These are phyloP conservation scores for Epithele typhae DNA, from an alignment of 768 basidiomycete species.

Conservation along the genomic window DNA sequence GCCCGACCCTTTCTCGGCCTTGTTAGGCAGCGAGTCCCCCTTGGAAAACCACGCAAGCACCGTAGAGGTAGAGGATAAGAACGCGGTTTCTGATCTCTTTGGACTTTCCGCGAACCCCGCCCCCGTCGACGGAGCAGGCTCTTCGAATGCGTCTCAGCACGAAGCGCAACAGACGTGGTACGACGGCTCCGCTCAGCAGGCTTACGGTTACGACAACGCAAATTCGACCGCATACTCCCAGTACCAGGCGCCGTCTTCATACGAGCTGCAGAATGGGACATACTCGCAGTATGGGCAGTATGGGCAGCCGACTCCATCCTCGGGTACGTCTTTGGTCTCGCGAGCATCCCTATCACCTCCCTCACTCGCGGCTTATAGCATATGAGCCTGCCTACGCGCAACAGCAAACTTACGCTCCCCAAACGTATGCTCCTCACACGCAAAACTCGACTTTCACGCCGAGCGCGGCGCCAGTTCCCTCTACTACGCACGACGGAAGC, in stretches of 20 bases:
- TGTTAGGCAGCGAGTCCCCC: slow-evolving; percentile 15
- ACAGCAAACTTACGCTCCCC: slow-evolving; percentile 8
- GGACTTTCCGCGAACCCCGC: slow-evolving; percentile 13
- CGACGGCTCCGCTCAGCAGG: slow-evolving; percentile 9
- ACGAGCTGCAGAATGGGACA: slow-evolving; percentile 5
- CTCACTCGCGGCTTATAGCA: background rate
- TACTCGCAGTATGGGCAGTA: slow-evolving; percentile 12
- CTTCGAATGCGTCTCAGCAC: background rate
- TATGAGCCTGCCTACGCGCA: slow-evolving; percentile 8
- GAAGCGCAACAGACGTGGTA: slow-evolving; percentile 13
- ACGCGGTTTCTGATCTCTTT: slow-evolving; percentile 22
- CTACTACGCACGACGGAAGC: slow-evolving; percentile 14
- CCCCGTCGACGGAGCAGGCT: slow-evolving; percentile 4
- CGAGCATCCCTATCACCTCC: background rate
- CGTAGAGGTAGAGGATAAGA: background rate
- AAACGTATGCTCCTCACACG: slow-evolving; percentile 9
- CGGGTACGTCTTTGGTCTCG: slow-evolving; percentile 1
- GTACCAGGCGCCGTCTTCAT: slow-evolving; percentile 6
- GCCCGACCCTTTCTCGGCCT: slow-evolving; percentile 35
- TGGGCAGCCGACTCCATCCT: background rate
- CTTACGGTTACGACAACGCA: slow-evolving; percentile 6
- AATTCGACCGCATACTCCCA: slow-evolving; percentile 5
- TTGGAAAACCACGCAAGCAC: slow-evolving; percentile 8
- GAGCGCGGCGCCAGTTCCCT: slow-evolving; percentile 10
- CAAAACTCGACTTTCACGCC: slow-evolving; percentile 17